Conservation (phyloP, 768 basidiomycete species). For the Trametes gibbosa region DNA sequence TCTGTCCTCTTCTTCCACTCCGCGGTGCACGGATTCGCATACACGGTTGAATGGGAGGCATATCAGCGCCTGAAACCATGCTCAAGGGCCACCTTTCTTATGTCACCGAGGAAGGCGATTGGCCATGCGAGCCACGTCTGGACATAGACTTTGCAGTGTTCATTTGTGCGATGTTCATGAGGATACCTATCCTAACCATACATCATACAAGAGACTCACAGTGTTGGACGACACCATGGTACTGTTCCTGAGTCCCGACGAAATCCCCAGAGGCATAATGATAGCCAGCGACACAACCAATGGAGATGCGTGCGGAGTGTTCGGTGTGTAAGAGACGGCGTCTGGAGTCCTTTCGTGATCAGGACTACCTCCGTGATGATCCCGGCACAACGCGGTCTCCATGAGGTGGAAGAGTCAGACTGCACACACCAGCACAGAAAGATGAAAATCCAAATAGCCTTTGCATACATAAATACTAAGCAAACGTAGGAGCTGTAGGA, state of each 20-base stretch:
- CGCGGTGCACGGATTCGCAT: not conserved
- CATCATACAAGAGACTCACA: too few species aligned
- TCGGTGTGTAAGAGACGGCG: too few species aligned
- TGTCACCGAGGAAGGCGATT: slow-evolving; percentile 5
- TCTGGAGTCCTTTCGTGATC: not conserved
- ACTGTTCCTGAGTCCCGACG: not conserved
- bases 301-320: too few species aligned
- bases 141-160: not conserved
- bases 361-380: not conserved
- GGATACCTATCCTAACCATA: not conserved
- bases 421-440: not conserved
- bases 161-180: not conserved
- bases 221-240: not conserved
- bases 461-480: slow-evolving; percentile 17
- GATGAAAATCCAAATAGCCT: not conserved
- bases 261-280: not conserved
- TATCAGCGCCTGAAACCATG: not conserved
- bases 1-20: slow-evolving; percentile 9
- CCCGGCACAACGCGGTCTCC: not conserved
- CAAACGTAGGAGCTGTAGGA: slow-evolving; percentile 7
- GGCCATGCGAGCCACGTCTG: slow-evolving; percentile 13
- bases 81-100: not conserved
- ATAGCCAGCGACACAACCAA: not conserved
- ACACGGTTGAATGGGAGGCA: not conserved
- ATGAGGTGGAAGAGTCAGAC: not conserved